Percentiles rank a stretch among this genome's conserved stretches.
Conservation (phyloP, 306 rosid genomes). For the Quercus glauca region DNA sequence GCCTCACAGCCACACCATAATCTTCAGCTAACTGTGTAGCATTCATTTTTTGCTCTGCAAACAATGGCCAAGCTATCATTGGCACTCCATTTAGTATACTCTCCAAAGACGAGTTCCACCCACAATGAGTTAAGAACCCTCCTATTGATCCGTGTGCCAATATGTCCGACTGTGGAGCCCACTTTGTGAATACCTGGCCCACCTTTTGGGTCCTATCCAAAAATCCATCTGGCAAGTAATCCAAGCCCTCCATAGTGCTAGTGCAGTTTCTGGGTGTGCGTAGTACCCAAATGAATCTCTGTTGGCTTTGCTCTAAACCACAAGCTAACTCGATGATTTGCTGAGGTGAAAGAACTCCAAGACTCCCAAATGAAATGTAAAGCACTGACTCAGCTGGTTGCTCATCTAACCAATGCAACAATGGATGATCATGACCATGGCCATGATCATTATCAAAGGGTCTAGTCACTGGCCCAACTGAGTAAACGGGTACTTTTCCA, state of each 20-base stretch:
- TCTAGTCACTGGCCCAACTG: conserved; percentile 53
- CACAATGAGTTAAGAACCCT: neutral
- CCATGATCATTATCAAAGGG: neutral
- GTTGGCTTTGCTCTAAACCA: conserved; percentile 57
- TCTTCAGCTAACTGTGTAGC: neutral
- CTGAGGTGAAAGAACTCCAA: conserved; percentile 46
- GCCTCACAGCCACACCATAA: neutral
- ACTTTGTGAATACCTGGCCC: neutral
- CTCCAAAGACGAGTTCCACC: conserved; percentile 1
- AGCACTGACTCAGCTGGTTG: conserved; percentile 52
- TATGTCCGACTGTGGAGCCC: conserved; percentile 7
- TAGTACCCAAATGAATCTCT: conserved; percentile 65
- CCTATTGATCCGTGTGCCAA: neutral
- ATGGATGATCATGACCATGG: neutral
- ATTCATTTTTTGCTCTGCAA: conserved; percentile 4
- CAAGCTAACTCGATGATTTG: conserved; percentile 53
- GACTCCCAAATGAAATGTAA: conserved; percentile 67
- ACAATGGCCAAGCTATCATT: neutral
- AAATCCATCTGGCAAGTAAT: neutral
- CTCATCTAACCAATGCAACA: conserved; percentile 44
- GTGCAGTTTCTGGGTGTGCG: conserved; percentile 31
- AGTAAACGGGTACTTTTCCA: conserved; percentile 30
- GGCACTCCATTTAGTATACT: neutral
- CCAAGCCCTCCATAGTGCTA: neutral
- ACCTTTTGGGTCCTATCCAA: neutral